phyloP scores from a whole-genome alignment of 2,329 filamentous ascomycete species.

The Paecilomyces fulvus region DNA sequence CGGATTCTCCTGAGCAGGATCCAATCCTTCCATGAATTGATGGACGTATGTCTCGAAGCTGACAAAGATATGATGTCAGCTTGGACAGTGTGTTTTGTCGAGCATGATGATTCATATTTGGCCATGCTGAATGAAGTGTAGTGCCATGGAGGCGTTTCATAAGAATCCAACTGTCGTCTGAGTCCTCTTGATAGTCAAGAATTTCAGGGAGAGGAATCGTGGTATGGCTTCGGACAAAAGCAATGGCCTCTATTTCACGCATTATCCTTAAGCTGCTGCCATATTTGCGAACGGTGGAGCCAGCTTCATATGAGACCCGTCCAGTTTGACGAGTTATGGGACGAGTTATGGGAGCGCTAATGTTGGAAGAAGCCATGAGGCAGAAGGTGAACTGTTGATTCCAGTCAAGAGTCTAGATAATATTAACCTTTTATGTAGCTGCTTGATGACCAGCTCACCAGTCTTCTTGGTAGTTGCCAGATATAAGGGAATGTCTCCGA shows the following conservation, averaged over 20 bases:
- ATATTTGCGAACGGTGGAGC: background rate
- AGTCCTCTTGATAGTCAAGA: background rate
- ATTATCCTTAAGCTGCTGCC: constrained; percentile 1
- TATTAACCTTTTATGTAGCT: background rate
- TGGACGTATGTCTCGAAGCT: constrained; percentile 1
- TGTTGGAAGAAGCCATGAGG: constrained; percentile 1
- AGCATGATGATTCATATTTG: background rate
- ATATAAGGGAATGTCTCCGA: no score
- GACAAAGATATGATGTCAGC: background rate
- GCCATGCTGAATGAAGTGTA: constrained; percentile 1
- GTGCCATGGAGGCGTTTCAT: background rate
- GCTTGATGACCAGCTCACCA: no score
- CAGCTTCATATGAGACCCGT: constrained; percentile 1
- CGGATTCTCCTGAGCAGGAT: constrained; percentile 1
- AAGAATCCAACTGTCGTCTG: constrained; percentile 1
- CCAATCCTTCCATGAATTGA: constrained; percentile 1
- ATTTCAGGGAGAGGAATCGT: constrained; percentile 1
- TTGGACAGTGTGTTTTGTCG: constrained; percentile 1
- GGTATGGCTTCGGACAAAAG: background rate
- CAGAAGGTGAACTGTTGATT: background rate
- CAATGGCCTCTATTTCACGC: constrained; percentile 1
- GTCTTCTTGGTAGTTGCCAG: no score
- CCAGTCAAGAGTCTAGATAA: constrained; percentile 54
- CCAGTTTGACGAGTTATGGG: background rate
- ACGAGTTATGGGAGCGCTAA: constrained; percentile 1